phyloP scores from a whole-genome alignment of 2,329 filamentous ascomycete genomes.

The Achaetomium macrosporum region DNA sequence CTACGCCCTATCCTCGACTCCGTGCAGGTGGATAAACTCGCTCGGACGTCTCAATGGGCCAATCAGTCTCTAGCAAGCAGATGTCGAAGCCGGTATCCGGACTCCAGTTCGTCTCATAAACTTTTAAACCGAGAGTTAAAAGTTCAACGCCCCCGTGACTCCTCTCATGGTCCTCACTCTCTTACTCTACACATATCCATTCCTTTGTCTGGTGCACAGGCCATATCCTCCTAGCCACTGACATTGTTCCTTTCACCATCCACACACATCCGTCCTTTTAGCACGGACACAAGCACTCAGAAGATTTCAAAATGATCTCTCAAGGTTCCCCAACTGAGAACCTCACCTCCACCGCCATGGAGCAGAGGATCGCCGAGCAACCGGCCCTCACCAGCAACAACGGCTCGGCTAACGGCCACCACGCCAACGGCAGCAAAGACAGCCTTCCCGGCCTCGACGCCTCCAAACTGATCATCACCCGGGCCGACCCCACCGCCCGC shows the following conservation, averaged over 20 bases:
- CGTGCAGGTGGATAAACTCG: slow-evolving; percentile 4
- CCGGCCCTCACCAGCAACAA: slow-evolving; percentile 15
- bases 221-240: background rate
- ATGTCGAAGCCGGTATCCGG: background rate
- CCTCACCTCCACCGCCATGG: slow-evolving; percentile 23
- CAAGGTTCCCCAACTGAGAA: slow-evolving; percentile 19
- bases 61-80: slow-evolving; percentile 3
- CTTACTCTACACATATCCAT: background rate
- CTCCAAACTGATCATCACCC: slow-evolving; percentile 53
- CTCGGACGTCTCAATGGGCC: slow-evolving; percentile 8
- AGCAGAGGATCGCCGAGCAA: slow-evolving; percentile 40
- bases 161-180: background rate
- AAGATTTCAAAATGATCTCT: slow-evolving; percentile 5
- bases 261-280: no score
- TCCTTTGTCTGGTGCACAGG: background rate
- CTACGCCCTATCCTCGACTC: slow-evolving; percentile 4
- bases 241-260: no score
- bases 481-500: slow-evolving; percentile 43
- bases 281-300: no score
- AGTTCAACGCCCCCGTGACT: slow-evolving; percentile 9
- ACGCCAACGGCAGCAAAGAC: slow-evolving; percentile 26
- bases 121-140: background rate
- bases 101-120: background rate
- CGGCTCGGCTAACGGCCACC: slow-evolving; percentile 18
- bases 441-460: slow-evolving; percentile 46